phyloP scores from a whole-genome alignment of 179 eudicot species.

The Nepenthes alata region DNA sequence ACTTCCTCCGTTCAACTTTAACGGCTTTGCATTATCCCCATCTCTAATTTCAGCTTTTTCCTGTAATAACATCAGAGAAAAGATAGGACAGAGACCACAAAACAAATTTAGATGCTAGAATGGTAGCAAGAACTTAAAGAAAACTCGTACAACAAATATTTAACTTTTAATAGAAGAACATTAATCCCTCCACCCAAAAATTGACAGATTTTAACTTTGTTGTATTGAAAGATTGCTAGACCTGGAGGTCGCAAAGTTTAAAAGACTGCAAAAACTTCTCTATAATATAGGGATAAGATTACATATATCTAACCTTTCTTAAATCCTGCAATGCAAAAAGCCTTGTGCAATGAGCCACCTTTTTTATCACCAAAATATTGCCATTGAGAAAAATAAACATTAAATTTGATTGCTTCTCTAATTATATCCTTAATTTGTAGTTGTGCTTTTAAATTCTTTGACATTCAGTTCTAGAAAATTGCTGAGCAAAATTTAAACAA shows the following conservation, averaged over 20 bases:
- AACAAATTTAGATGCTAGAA: neutral
- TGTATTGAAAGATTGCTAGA: too few relatives aligned
- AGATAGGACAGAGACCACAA: neutral
- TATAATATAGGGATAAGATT: too few relatives aligned
- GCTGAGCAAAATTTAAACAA: neutral
- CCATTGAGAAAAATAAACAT: too few relatives aligned
- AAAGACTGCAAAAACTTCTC: too few relatives aligned
- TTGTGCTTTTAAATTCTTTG: neutral
- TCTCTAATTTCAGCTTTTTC: slow-evolving; percentile 70
- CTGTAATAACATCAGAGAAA: slow-evolving; percentile 23
- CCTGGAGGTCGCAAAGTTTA: too few relatives aligned
- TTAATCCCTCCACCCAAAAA: too few relatives aligned
- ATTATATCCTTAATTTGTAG: neutral
- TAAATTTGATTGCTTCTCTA: neutral
- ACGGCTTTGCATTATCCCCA: slow-evolving; percentile 57
- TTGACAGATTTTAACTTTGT: too few relatives aligned
- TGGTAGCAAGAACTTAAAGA: neutral
- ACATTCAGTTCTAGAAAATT: neutral
- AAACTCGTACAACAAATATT: neutral
- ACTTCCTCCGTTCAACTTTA: slow-evolving; percentile 61
- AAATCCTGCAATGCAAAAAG: too few relatives aligned
- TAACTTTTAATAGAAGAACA: neutral
- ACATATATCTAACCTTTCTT: too few relatives aligned
- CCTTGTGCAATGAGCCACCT: too few relatives aligned
- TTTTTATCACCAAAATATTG: too few relatives aligned